phyloP scores from a whole-genome alignment of 352 stramenopile species.

The Phytophthora pseudosyringae region DNA sequence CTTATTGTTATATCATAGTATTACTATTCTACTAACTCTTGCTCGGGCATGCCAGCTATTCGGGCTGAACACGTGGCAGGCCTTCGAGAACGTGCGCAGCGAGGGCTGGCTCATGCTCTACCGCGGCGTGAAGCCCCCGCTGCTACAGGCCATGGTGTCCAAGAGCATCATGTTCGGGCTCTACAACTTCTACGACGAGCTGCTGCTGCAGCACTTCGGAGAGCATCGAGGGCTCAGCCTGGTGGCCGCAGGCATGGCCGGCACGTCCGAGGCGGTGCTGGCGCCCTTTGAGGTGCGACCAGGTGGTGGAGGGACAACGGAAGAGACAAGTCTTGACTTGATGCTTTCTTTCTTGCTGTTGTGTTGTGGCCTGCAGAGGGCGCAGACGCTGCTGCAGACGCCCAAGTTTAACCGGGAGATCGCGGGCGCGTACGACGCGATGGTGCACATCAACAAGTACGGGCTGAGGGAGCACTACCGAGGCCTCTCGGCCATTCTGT shows the following conservation, averaged over 20 bases:
- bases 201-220: conserved; percentile 55
- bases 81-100: conserved; percentile 70
- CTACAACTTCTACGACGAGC: conserved; percentile 87
- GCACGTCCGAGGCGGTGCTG: conserved; percentile 85
- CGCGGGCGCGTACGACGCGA: conserved; percentile 73
- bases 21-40: background rate
- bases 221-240: conserved; percentile 51
- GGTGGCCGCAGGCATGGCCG: conserved; percentile 68
- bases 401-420: conserved; percentile 89
- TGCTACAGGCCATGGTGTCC: conserved; percentile 85
- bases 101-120: conserved; percentile 79
- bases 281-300: conserved; percentile 82
- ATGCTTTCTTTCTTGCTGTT: background rate
- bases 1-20: background rate
- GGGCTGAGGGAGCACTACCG: conserved; percentile 85
- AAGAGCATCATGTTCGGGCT: conserved; percentile 93
- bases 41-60: conserved; percentile 52
- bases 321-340: too few species aligned
- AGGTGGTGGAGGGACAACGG: background rate
- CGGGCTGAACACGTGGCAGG: conserved; percentile 69
- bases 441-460: conserved; percentile 82
- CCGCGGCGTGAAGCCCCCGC: conserved; percentile 81
- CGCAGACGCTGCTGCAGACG: conserved; percentile 88
- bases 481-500: conserved; percentile 77
- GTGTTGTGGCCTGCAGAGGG: conserved; percentile 48